phyloP scores from a whole-genome alignment of 192 early-diverging fungal species.

The Coemansia sp. region DNA sequence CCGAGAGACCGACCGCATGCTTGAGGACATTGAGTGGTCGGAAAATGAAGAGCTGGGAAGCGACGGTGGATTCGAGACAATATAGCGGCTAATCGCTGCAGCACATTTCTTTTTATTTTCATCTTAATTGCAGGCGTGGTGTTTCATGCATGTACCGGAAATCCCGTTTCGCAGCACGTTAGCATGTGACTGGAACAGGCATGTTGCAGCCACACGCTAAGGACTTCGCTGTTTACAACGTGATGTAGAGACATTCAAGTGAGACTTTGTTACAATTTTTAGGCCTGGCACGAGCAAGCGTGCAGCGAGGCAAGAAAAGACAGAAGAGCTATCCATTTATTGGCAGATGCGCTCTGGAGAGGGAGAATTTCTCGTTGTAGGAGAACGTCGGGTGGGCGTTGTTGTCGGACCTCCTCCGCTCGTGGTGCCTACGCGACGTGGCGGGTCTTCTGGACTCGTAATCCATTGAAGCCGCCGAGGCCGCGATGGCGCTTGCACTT shows the following conservation, averaged over 20 bases:
- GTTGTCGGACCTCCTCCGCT: slow-evolving; percentile 8
- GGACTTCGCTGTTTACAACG: no score
- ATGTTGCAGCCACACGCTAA: no score
- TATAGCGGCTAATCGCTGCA: slow-evolving; percentile 17
- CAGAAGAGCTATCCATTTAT: slow-evolving; percentile 6
- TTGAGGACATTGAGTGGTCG: slow-evolving; percentile 75
- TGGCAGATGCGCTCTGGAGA: slow-evolving; percentile 37
- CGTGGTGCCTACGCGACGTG: slow-evolving; percentile 1
- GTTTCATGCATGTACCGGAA: background rate
- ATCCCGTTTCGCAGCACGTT: no score
- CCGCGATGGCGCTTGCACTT: background rate
- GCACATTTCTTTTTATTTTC: slow-evolving; percentile 7
- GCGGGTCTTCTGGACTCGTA: background rate
- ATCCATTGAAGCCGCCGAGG: background rate
- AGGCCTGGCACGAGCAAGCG: background rate
- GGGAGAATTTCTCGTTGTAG: slow-evolving; percentile 31
- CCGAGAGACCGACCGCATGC: slow-evolving; percentile 69
- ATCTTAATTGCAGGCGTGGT: background rate
- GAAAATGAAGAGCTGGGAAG: slow-evolving; percentile 56
- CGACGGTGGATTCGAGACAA: slow-evolving; percentile 31
- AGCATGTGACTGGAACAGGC: no score
- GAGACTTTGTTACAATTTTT: no score
- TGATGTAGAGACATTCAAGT: no score
- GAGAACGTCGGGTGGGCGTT: background rate
- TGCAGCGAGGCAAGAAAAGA: background rate